phyloP scores from a whole-genome alignment of 2,329 filamentous ascomycete genomes.

The Onygenales sp. region DNA sequence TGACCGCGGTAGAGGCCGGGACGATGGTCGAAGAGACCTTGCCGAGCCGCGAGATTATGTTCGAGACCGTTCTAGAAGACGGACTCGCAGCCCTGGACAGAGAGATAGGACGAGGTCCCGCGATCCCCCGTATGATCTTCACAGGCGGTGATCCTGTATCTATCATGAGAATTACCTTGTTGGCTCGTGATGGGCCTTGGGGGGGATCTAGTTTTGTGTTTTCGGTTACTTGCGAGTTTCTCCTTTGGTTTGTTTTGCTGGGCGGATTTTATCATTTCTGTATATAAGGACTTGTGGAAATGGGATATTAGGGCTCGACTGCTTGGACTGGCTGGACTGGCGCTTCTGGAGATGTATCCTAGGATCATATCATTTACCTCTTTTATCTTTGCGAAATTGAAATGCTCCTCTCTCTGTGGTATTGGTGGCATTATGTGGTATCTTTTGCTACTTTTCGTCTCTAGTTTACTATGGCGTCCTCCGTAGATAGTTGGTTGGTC shows the following conservation, averaged over 20 bases:
- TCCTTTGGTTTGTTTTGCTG: background rate
- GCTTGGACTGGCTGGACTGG: no score
- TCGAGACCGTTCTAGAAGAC: conserved; percentile 20
- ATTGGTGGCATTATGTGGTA: no score
- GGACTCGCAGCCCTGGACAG: conserved; percentile 26
- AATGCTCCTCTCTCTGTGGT: no score
- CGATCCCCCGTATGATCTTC: conserved; percentile 12
- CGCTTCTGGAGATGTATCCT: no score
- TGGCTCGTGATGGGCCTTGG: background rate
- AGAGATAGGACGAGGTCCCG: conserved; percentile 17
- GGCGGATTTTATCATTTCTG: no score
- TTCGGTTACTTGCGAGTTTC: background rate
- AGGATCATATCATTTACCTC: no score
- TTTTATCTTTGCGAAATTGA: no score
- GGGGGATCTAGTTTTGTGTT: background rate
- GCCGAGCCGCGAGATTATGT: conserved; percentile 16
- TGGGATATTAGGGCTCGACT: no score
- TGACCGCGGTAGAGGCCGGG: conserved; percentile 18
- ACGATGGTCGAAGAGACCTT: conserved; percentile 14
- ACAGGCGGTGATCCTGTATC: conserved; percentile 15
- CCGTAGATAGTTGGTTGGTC: no score
- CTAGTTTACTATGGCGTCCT: no score
- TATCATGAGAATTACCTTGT: background rate
- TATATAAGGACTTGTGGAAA: no score
- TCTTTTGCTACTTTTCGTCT: no score